These are phyloP conservation scores for Microthyrium microscopicum DNA, from an alignment of 2,329 filamentous ascomycete genomes.

Conservation along the genomic window DNA sequence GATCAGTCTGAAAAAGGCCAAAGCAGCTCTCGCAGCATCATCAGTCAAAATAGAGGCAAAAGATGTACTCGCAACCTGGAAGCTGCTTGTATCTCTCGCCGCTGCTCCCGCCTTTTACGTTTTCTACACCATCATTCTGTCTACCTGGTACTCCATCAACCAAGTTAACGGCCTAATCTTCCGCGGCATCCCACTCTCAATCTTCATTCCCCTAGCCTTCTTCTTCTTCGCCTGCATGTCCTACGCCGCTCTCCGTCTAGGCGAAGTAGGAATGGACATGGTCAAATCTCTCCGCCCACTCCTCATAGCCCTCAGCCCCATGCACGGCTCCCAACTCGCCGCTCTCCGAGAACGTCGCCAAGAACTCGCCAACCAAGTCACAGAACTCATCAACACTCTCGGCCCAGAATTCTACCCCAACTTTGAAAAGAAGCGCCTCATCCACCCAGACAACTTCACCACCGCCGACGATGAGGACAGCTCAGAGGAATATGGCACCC, in stretches of 20 bases:
- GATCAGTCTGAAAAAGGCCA: slow-evolving; percentile 68
- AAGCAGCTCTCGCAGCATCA: slow-evolving; percentile 67
- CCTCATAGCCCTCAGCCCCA: slow-evolving; percentile 64
- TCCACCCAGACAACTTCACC: slow-evolving; percentile 8
- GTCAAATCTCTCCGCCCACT: slow-evolving; percentile 85
- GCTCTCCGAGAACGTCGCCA: slow-evolving; percentile 57
- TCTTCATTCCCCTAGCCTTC: slow-evolving; percentile 57
- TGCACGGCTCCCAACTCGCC: slow-evolving; percentile 48
- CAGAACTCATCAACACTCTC: slow-evolving; percentile 82
- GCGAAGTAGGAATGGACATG: slow-evolving; percentile 98
- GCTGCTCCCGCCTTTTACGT: slow-evolving; percentile 71
- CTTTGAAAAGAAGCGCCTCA: slow-evolving; percentile 32
- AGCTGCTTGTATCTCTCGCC: slow-evolving; percentile 72
- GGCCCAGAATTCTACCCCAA: slow-evolving; percentile 96
- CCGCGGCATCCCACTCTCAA: slow-evolving; percentile 61
- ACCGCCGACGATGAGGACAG: slow-evolving; percentile 1
- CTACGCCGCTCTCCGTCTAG: slow-evolving; percentile 83
- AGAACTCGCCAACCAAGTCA: slow-evolving; percentile 65
- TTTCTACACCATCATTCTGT: slow-evolving; percentile 59
- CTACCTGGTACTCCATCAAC: slow-evolving; percentile 65
- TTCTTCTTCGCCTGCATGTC: slow-evolving; percentile 75
- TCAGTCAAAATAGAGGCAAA: slow-evolving; percentile 77
- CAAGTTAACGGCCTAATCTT: slow-evolving; percentile 71
- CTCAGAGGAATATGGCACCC: background rate
- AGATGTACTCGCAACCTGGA: slow-evolving; percentile 90